Evolutionary conservation across 805 yeast species (phyloP).

Genomic region (Citeromyces matritensis): DNA sequence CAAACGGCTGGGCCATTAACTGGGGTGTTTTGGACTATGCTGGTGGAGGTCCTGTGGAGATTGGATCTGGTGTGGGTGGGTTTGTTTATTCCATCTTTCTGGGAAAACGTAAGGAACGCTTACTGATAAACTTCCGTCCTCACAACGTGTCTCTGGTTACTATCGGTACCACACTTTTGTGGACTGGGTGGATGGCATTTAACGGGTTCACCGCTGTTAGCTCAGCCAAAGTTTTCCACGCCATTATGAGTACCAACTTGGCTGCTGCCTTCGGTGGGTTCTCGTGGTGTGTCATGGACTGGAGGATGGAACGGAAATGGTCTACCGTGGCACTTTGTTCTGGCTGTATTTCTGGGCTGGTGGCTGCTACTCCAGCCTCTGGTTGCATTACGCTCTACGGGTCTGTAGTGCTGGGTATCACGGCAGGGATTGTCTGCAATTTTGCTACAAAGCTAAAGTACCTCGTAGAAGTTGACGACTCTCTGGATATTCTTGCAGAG

Average conservation of each 20-base stretch:
- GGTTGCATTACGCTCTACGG: slow-evolving; percentile 90
- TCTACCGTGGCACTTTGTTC: slow-evolving; percentile 92
- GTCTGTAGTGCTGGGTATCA: slow-evolving; percentile 70
- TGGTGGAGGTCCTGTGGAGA: slow-evolving; percentile 97
- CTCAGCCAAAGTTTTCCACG: slow-evolving; percentile 69
- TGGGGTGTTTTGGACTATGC: slow-evolving; percentile 96
- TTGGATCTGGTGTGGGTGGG: slow-evolving; percentile 82
- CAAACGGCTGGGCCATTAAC: slow-evolving; percentile 83
- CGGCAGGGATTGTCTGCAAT: slow-evolving; percentile 76
- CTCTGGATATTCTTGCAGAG: slow-evolving; percentile 93
- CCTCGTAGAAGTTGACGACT: slow-evolving; percentile 72
- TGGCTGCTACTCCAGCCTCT: slow-evolving; percentile 92
- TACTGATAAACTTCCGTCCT: slow-evolving; percentile 81
- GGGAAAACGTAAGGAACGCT: slow-evolving; percentile 64
- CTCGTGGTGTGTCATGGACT: slow-evolving; percentile 87
- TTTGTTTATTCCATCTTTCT: slow-evolving; percentile 70
- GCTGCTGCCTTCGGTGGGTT: slow-evolving; percentile 85
- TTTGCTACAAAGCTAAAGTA: slow-evolving; percentile 81
- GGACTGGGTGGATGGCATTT: slow-evolving; percentile 96
- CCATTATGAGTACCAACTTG: slow-evolving; percentile 83
- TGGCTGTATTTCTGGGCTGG: slow-evolving; percentile 89
- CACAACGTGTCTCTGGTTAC: slow-evolving; percentile 89
- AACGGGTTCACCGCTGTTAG: slow-evolving; percentile 81
- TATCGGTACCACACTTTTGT: slow-evolving; percentile 71
- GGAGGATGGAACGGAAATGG: slow-evolving; percentile 79